These are phyloP conservation scores for Pecoramyces ruminantium DNA, from an alignment of 192 early-diverging fungal species.

Conservation along the genomic window DNA sequence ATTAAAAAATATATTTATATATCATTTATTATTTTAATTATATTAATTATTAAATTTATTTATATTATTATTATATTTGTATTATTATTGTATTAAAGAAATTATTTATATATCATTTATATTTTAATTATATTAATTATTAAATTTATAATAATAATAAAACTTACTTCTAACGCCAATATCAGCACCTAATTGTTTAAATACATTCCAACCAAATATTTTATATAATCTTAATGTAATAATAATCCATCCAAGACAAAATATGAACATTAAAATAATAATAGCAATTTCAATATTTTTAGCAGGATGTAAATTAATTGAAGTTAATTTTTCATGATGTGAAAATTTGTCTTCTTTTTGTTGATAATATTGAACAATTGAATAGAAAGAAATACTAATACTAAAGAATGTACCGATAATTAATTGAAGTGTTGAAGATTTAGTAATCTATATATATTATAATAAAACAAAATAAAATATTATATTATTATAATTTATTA, in stretches of 20 bases:
- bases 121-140: no score
- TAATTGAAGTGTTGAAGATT: slow-evolving; percentile 26
- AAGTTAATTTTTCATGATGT: no score
- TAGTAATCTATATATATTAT: background rate
- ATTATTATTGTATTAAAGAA: no score
- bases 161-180: slow-evolving; percentile 12
- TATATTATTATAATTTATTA: no score
- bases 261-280: slow-evolving; percentile 9
- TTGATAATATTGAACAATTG: slow-evolving; percentile 18
- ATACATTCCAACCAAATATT: slow-evolving; percentile 36
- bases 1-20: no score
- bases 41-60: no score
- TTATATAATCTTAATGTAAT: slow-evolving; percentile 21
- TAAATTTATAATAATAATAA: no score
- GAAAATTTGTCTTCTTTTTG: background rate
- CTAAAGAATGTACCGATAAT: slow-evolving; percentile 22
- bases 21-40: no score
- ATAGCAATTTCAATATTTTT: slow-evolving; percentile 11
- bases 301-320: background rate
- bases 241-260: slow-evolving; percentile 24
- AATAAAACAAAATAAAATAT: no score
- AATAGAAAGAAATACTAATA: slow-evolving; percentile 15
- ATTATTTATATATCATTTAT: no score
- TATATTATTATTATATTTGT: no score
- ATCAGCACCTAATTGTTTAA: slow-evolving; percentile 38